Evolutionary conservation across 371 early-diverging fungal species (phyloP).

Genomic region (Apophysomyces ossiformis): DNA sequence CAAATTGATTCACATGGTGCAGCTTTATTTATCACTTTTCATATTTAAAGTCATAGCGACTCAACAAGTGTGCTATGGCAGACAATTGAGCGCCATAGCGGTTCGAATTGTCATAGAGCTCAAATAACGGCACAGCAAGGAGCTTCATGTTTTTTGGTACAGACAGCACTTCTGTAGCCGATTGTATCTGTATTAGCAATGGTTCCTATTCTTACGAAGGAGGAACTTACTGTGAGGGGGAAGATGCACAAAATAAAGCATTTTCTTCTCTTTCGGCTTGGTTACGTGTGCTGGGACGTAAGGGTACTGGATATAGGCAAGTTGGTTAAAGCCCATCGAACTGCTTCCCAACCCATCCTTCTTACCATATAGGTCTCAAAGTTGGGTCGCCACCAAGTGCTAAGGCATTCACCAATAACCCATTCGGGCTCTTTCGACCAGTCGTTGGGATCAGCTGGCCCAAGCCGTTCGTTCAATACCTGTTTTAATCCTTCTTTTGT

Average conservation of each 20-base stretch:
- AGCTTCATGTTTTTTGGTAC: conserved; percentile 83
- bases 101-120: conserved; percentile 77
- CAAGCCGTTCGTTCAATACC: conserved; percentile 60
- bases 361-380: conserved; percentile 79
- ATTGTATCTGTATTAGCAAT: conserved; percentile 1
- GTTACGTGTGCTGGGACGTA: conserved; percentile 83
- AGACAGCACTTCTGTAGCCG: conserved; percentile 63
- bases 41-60: conserved; percentile 57
- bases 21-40: conserved; percentile 26
- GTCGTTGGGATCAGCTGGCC: conserved; percentile 38
- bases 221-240: conserved; percentile 70
- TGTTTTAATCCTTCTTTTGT: conserved; percentile 71
- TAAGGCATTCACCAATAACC: conserved; percentile 75
- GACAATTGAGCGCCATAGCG: conserved; percentile 79
- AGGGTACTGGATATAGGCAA: conserved; percentile 63
- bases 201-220: neutral
- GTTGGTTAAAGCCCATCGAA: neutral
- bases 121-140: conserved; percentile 83
- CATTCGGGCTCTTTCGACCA: conserved; percentile 56
- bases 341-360: neutral
- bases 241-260: conserved; percentile 73
- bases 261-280: conserved; percentile 79
- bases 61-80: conserved; percentile 72
- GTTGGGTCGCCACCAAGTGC: conserved; percentile 80
- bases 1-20: too few species aligned